Conservation (phyloP, 176 grass and related monocot species). For the Raddia distichophylla region DNA sequence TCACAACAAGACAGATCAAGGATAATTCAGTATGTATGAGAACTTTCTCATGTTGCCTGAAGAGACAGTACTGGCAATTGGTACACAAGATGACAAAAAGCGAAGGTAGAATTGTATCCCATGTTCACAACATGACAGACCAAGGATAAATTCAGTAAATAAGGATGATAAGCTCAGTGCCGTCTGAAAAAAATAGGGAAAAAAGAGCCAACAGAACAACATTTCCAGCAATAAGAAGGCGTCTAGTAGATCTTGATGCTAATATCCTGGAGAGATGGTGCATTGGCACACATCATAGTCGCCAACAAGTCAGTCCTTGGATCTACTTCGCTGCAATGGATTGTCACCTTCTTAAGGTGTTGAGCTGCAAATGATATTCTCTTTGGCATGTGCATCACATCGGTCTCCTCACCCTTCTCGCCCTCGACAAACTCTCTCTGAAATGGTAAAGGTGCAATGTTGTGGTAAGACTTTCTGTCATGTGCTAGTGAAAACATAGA, state of each 20-base stretch:
- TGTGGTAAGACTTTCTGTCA: background rate
- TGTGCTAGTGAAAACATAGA: background rate
- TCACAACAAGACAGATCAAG: too few species aligned
- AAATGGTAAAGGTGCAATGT: background rate
- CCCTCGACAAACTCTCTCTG: background rate
- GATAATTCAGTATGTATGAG: too few species aligned
- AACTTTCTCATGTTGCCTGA: background rate
- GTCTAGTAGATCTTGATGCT: background rate
- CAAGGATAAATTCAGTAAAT: background rate
- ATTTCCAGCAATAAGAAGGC: too few species aligned
- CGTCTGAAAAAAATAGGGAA: background rate
- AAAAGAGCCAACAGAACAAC: background rate
- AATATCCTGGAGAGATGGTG: background rate
- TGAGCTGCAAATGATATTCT: background rate
- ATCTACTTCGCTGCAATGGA: background rate
- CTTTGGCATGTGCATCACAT: too few species aligned
- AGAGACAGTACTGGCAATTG: background rate
- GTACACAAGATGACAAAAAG: background rate
- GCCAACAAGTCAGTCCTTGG: background rate
- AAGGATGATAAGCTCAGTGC: background rate
- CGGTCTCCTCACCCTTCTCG: background rate
- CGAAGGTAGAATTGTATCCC: background rate
- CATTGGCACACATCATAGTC: conserved; percentile 7
- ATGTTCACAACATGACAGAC: background rate
- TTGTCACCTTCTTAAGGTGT: background rate